Conservation (phyloP, 2,329 filamentous ascomycete species). For the Boeremia exigua region DNA sequence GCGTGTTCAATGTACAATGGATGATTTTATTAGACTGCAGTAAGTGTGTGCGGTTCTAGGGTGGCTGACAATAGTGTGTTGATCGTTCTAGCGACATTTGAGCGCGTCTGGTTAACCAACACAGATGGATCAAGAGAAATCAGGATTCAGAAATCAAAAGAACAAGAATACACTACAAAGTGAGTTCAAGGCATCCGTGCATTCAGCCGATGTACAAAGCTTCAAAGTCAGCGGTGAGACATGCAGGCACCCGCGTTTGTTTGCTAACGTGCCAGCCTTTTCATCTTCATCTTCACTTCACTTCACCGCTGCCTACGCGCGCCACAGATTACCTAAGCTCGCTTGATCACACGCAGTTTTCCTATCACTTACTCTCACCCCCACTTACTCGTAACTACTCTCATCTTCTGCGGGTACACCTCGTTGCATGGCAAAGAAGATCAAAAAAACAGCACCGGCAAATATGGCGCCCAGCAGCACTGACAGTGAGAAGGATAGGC, state of each 20-base stretch:
- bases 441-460: background rate
- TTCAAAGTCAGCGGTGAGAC: background rate
- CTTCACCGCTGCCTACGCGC: background rate
- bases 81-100: background rate
- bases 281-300: background rate
- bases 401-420: too few species aligned
- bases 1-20: background rate
- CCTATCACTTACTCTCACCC: background rate
- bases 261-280: background rate
- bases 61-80: background rate
- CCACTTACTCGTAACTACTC: too few species aligned
- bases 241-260: background rate
- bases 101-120: background rate
- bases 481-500: background rate
- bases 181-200: too few species aligned
- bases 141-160: too few species aligned
- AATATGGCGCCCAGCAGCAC: background rate
- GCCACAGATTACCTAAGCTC: background rate
- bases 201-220: background rate
- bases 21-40: background rate
- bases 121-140: too few species aligned
- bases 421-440: background rate
- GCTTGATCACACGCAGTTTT: background rate
- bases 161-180: too few species aligned
- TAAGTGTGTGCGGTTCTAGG: background rate